Base-by-base conservation (phyloP, 2,329 filamentous ascomycete genomes). In the Botrytis fragariae region DNA sequence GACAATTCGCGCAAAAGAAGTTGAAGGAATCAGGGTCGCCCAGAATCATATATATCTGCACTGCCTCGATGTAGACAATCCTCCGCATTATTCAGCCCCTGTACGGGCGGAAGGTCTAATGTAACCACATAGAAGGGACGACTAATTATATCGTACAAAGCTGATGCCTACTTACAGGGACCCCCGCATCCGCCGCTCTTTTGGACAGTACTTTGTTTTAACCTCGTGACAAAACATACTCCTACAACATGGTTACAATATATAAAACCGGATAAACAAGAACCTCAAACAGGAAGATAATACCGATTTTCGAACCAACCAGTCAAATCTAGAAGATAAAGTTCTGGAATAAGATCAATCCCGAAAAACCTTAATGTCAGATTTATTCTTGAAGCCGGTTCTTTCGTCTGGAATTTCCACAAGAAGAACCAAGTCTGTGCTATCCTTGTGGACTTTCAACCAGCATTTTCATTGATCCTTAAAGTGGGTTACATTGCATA, bases 41-140 rank as follows among this genome's bases (percentile, higher is more conserved):
- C 22, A 48, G 70, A 67, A 59, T 8, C 61, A 68, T 72, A 72
- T 72, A 72, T 72, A 67, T 65, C 45, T 35, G 69, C 70, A 72
- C 70, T 72, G 70, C 48, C 70, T 72, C 14, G 37, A 72, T 72
- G 48, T 48, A 67, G 57, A 22, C 48, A 65, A 67, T 67, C 70
- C 61, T 72, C 70, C 70, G 57, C 70, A 57, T 44, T 60, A 72
- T 72, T 32, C 37, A 59, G 42, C 32, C 70, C 70, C 51, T 72
- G 70, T 67, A 45, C 25, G n/a, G 37, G 29, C n/a, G 70, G 48
- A 18, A 65, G 45, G 69, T n/a, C 29, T 44, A 72, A 59, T 72
- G 70, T 68, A 72, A 72, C 70, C 37, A 42, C 57, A 63, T 42
- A 45, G 32, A 42, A 60, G 35, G 39, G 22, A 67, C 25, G 59